Percentiles rank a stretch among this genome's conserved stretches.
Conservation (phyloP, 371 early-diverging fungal species). For the Lichtheimia corymbifera region DNA sequence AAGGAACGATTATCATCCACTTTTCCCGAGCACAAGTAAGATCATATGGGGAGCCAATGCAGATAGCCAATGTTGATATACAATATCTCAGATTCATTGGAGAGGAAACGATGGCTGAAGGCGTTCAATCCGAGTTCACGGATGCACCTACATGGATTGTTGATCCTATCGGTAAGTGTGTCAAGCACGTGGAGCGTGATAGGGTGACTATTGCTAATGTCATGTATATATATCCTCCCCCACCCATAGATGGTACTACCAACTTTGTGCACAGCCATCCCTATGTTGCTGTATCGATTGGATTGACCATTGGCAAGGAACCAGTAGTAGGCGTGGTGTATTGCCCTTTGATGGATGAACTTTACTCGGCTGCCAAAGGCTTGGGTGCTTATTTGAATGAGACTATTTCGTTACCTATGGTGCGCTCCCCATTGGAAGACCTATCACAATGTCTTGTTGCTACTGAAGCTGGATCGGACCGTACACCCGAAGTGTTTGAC, state of each 20-base stretch:
- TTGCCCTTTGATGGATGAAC: slow-evolving; percentile 85
- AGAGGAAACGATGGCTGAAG: slow-evolving; percentile 76
- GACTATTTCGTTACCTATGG: slow-evolving; percentile 59
- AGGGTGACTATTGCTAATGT: neutral
- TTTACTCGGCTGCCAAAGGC: slow-evolving; percentile 67
- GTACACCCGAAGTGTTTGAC: slow-evolving; percentile 57
- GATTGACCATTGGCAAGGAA: slow-evolving; percentile 68
- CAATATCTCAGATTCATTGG: slow-evolving; percentile 73
- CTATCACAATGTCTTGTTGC: slow-evolving; percentile 73
- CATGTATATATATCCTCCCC: too few species aligned
- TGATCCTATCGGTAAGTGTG: slow-evolving; percentile 76
- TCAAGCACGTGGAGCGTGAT: neutral
- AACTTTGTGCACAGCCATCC: slow-evolving; percentile 93
- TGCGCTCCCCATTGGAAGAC: slow-evolving; percentile 57
- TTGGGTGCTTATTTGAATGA: slow-evolving; percentile 71
- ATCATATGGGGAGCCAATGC: neutral
- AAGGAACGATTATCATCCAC: slow-evolving; percentile 56
- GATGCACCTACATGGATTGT: slow-evolving; percentile 89
- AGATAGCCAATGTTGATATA: neutral
- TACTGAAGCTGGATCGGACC: slow-evolving; percentile 85
- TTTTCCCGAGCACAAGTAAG: slow-evolving; percentile 70
- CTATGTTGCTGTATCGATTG: slow-evolving; percentile 86
- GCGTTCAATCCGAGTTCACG: slow-evolving; percentile 62
- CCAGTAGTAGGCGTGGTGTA: slow-evolving; percentile 91
- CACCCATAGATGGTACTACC: slow-evolving; percentile 74